Evolutionary conservation across 2,329 filamentous ascomycete species (phyloP).

Genomic region (Pseudocercospora ulei): DNA sequence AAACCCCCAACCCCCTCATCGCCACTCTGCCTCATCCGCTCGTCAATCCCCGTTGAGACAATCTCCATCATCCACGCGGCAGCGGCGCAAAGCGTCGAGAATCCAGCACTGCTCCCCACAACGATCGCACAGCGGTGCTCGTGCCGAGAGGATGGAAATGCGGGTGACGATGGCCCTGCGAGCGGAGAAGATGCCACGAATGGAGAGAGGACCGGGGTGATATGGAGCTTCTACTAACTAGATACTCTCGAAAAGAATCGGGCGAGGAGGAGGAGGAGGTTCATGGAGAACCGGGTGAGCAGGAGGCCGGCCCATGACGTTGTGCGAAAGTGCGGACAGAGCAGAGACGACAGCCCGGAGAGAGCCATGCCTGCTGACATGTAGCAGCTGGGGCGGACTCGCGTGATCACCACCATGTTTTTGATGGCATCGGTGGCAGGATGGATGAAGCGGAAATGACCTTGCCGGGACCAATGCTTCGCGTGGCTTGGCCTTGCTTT

Average conservation of each 20-base stretch:
- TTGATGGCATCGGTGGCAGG: slow-evolving; percentile 37
- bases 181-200: slow-evolving; percentile 66
- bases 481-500: neutral
- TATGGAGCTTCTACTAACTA: slow-evolving; percentile 21
- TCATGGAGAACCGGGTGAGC: slow-evolving; percentile 21
- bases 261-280: slow-evolving; percentile 22
- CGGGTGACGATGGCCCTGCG: slow-evolving; percentile 61
- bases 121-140: slow-evolving; percentile 41
- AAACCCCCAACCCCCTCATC: slow-evolving; percentile 29
- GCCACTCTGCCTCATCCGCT: slow-evolving; percentile 30
- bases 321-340: slow-evolving; percentile 22
- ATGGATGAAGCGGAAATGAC: slow-evolving; percentile 29
- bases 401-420: slow-evolving; percentile 37
- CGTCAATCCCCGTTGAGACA: slow-evolving; percentile 39
- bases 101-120: slow-evolving; percentile 39
- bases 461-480: slow-evolving; percentile 1
- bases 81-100: slow-evolving; percentile 39
- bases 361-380: slow-evolving; percentile 33
- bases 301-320: slow-evolving; percentile 27
- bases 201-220: slow-evolving; percentile 41
- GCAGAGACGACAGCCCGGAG: slow-evolving; percentile 33
- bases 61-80: slow-evolving; percentile 40
- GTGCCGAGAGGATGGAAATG: slow-evolving; percentile 57
- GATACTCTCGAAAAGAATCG: slow-evolving; percentile 21
- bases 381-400: slow-evolving; percentile 38